Conservation (phyloP, 108 stramenopile species). For the Skeletonema marinoi region DNA sequence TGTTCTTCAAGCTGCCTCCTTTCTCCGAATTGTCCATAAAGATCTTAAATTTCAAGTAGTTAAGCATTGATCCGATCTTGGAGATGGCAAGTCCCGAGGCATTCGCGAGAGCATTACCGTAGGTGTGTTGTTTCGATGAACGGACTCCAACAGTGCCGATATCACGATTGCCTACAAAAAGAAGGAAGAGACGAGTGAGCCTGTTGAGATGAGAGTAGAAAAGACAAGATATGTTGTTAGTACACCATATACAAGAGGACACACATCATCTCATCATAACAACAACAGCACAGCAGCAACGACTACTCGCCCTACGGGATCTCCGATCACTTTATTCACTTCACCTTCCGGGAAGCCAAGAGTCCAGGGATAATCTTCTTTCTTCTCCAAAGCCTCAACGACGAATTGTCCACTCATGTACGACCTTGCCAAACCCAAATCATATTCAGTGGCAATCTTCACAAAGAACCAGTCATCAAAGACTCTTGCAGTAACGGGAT, state of each 20-base stretch:
- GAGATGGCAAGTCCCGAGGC: conserved; percentile 79
- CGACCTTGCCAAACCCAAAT: conserved; percentile 89
- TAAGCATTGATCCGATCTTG: conserved; percentile 83
- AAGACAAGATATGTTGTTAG: no score
- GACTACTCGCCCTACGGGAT: conserved; percentile 59
- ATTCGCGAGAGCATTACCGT: conserved; percentile 68
- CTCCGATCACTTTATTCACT: conserved; percentile 68
- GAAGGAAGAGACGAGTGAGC: conserved; percentile 72
- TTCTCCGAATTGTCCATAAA: conserved; percentile 94
- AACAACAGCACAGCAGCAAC: no score
- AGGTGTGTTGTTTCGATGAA: conserved; percentile 55
- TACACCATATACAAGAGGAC: no score
- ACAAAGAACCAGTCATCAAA: conserved; percentile 95
- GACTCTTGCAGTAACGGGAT: conserved; percentile 77
- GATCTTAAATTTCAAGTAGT: conserved; percentile 86
- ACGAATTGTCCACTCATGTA: conserved; percentile 93
- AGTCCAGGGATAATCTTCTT: conserved; percentile 60
- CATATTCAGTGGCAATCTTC: conserved; percentile 87
- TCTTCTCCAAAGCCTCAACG: conserved; percentile 62
- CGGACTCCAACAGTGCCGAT: conserved; percentile 41
- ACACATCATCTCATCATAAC: no score
- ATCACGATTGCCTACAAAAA: conserved; percentile 92
- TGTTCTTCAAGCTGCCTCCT: conserved; percentile 85
- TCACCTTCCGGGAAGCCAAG: conserved; percentile 47
- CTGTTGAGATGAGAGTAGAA: no score